Evolutionary conservation across 1,139 yeast genomes (phyloP).

Genomic region (Nakaseomyces glabratus): DNA sequence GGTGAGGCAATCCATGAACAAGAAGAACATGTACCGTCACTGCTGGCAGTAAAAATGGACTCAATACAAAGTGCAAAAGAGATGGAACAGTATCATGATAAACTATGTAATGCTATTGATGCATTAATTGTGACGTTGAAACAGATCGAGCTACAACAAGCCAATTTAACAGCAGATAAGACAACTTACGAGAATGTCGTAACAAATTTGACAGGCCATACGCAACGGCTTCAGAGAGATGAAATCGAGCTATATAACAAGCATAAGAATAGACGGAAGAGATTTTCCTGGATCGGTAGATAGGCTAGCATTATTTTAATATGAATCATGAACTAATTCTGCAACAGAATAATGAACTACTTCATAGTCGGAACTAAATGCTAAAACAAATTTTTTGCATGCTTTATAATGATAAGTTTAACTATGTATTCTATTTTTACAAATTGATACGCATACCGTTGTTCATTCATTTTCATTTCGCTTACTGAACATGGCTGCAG

Average conservation of each 20-base stretch:
- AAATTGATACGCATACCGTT: too few species aligned
- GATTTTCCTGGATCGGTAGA: conserved; percentile 21
- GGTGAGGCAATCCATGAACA: conserved; percentile 14
- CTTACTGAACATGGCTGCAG: conserved; percentile 23
- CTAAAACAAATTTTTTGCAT: too few species aligned
- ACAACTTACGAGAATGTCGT: conserved; percentile 28
- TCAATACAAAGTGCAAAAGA: conserved; percentile 8
- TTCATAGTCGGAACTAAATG: too few species aligned
- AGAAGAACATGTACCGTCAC: conserved; percentile 16
- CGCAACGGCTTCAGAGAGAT: conserved; percentile 29
- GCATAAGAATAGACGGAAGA: conserved; percentile 17
- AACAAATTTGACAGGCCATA: conserved; percentile 29
- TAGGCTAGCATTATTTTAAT: too few species aligned
- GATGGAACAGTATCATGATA: conserved; percentile 21
- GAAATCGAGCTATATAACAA: conserved; percentile 28
- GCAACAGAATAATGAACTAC: too few species aligned
- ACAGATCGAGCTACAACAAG: conserved; percentile 16
- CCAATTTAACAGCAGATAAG: conserved; percentile 22
- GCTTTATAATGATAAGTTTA: too few species aligned
- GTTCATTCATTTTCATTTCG: conserved; percentile 13
- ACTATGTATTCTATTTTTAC: too few species aligned
- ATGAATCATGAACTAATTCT: too few species aligned
- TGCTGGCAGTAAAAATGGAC: conserved; percentile 10
- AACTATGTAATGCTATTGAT: conserved; percentile 23
- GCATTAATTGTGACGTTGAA: conserved; percentile 15